Evolutionary conservation across 805 yeast genomes (phyloP), one percentile per base, ranked within the genome.

Genomic region (Candida ficus): DNA sequence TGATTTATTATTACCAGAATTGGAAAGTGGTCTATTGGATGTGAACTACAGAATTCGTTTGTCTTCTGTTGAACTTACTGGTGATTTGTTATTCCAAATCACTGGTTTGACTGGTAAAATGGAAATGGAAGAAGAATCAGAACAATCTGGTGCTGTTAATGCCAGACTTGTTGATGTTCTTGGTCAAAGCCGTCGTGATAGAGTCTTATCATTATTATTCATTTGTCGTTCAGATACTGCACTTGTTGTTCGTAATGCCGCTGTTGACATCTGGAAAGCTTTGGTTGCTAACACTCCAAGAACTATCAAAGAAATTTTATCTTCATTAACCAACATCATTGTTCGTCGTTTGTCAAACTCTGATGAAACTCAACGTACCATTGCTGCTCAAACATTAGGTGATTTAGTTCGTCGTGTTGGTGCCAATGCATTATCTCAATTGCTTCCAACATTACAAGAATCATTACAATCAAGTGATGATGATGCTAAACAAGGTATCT

Each of bases 251-350:
- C 80, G 99, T 54, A 79, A 79, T 49, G 85, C 95, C 20, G 81
- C 98, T 11, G 78, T 87, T 44, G 96, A 93, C 54, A 88, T 93
- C 35, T 93, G 99, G 99, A 90, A 90, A 66, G 88, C 96, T 0
- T 70, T 93, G 57, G 97, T 93, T 38, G 85, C 95, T 35, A 93
- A 93, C 60, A 93, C 99, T 18, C 98, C 99, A 32, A 80, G 85
- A 57, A 86, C 96, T 4, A 83, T 93, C 35, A 91, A 86, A 68
- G 97, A 90, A 61, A 88, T 93, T 46, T 64, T 93, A 47, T 95
- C 96, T 23, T 71, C 88, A 5, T 76, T 93, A 48, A 85, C 93
- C 5, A 75, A 75, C 44, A 75, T 87, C 53, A 80, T 93, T 55
- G 87, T 93, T 44, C 76, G 81, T 50, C 76, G 88, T 55, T 71